These are phyloP conservation scores for Pseudopithomyces chartarum DNA, from an alignment of 2,329 filamentous ascomycete species.

Conservation along the genomic window DNA sequence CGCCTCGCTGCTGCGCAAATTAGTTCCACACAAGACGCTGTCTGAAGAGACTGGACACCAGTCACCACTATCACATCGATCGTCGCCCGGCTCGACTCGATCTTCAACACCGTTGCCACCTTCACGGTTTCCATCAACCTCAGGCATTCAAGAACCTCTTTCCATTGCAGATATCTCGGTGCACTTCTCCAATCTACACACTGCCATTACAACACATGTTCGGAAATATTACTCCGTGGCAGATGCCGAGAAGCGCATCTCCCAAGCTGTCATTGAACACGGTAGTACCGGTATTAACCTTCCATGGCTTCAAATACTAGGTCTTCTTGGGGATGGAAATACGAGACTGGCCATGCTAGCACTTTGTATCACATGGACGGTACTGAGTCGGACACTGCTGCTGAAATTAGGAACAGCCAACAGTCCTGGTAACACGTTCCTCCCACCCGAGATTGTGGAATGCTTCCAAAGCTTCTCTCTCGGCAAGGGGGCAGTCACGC, in stretches of 20 bases:
- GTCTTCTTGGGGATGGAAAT: constrained; percentile 5
- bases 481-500: constrained; percentile 5
- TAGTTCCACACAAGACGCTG: not conserved
- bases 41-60: not conserved
- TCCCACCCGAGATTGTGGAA: constrained; percentile 19
- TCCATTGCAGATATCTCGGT: constrained; percentile 6
- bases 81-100: not conserved
- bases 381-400: constrained; percentile 18
- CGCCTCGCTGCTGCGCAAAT: constrained; percentile 5
- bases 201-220: constrained; percentile 15
- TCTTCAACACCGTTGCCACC: not conserved
- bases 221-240: constrained; percentile 10
- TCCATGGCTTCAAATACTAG: constrained; percentile 11
- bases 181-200: constrained; percentile 12
- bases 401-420: constrained; percentile 16
- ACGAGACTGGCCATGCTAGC: constrained; percentile 11
- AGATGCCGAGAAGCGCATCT: not conserved
- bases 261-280: constrained; percentile 15
- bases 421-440: constrained; percentile 18
- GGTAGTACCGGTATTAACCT: constrained; percentile 13
- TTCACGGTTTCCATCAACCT: constrained; percentile 1
- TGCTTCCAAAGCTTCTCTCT: constrained; percentile 21
- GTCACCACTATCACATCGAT: not conserved
- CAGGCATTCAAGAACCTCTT: constrained; percentile 1
- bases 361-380: constrained; percentile 18